Conservation (phyloP, 768 basidiomycete genomes). For the Boletus speciosus region DNA sequence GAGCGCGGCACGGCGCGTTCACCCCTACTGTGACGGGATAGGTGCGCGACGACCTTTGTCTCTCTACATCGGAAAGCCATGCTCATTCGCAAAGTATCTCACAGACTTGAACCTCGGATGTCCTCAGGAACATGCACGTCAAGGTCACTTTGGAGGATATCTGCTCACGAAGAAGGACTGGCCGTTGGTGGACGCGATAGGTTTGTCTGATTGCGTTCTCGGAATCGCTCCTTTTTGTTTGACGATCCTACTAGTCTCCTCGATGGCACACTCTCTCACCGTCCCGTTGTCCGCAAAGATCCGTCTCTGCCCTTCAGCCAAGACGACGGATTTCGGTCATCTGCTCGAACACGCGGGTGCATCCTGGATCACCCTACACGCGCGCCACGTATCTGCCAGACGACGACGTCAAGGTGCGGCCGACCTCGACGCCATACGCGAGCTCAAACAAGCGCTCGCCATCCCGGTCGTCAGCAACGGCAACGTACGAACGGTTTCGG, state of each 20-base stretch:
- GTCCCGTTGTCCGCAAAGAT: conserved; percentile 69
- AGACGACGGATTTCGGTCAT: conserved; percentile 54
- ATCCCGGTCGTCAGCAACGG: conserved; percentile 76
- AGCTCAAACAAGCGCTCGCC: conserved; percentile 46
- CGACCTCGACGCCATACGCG: conserved; percentile 57
- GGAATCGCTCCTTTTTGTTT: background rate
- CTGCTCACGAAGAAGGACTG: conserved; percentile 71
- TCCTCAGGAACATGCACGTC: conserved; percentile 65
- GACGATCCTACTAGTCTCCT: conserved; percentile 44
- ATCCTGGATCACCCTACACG: conserved; percentile 71
- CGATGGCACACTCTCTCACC: conserved; percentile 58
- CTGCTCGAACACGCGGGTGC: conserved; percentile 63
- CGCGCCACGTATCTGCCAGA: conserved; percentile 66
- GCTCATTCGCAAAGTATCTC: conserved; percentile 8
- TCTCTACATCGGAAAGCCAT: background rate
- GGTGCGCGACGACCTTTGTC: conserved; percentile 38
- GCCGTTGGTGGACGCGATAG: conserved; percentile 62
- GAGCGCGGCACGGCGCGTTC: conserved; percentile 55
- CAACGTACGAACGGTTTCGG: conserved; percentile 61
- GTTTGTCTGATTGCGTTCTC: conserved; percentile 38
- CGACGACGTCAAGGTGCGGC: conserved; percentile 71
- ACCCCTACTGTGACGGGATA: conserved; percentile 63
- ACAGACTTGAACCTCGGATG: conserved; percentile 80
- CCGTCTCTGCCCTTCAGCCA: conserved; percentile 48
- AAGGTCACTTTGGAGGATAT: conserved; percentile 72